Conservation (phyloP, 73 alveolate genomes). For the Symbiodinium pilosum region DNA sequence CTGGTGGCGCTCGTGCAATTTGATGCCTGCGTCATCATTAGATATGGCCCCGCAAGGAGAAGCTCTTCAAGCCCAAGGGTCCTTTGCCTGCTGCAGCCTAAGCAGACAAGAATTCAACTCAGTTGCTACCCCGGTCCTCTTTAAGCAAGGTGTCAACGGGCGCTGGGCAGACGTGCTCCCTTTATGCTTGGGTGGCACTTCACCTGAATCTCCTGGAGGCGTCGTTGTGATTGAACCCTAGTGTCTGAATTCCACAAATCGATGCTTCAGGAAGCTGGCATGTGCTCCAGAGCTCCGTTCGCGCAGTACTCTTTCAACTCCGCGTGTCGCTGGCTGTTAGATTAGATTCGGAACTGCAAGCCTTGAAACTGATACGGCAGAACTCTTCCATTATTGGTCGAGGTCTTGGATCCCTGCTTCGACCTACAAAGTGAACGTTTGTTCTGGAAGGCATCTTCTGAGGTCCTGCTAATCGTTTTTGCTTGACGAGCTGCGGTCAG, state of each 20-base stretch:
- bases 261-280: constrained; percentile 35
- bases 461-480: too few species aligned
- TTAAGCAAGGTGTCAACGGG: not conserved
- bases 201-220: constrained; percentile 82
- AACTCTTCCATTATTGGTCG: not conserved
- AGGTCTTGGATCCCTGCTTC: constrained; percentile 88
- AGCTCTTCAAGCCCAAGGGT: not conserved
- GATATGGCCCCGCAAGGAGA: too few species aligned
- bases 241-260: not conserved
- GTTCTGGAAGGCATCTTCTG: constrained; percentile 42
- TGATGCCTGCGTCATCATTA: too few species aligned
- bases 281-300: constrained; percentile 30
- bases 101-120: not conserved
- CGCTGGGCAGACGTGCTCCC: constrained; percentile 75
- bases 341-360: too few species aligned
- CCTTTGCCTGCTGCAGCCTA: constrained; percentile 12
- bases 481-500: not conserved
- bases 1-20: too few species aligned
- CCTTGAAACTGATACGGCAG: not conserved
- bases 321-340: constrained; percentile 26
- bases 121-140: not conserved
- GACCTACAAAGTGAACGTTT: constrained; percentile 23
- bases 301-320: constrained; percentile 62
- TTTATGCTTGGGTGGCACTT: constrained; percentile 49
- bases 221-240: not conserved